Base-by-base conservation (phyloP, 345 rosid genomes). In the Brassica carinata region DNA sequence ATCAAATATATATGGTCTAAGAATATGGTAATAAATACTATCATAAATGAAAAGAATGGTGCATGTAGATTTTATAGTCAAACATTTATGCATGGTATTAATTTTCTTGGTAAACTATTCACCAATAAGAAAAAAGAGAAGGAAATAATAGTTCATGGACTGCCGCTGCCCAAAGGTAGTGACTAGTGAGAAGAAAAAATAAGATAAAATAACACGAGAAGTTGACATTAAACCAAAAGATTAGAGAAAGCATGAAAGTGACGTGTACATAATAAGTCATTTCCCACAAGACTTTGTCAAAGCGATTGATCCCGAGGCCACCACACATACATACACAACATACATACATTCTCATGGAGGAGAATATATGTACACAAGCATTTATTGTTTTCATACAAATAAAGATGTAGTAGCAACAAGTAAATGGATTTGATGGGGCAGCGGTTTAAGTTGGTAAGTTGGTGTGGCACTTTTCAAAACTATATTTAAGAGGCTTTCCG, bases 231-330 rank as follows among this genome's bases (percentile, higher is more conserved):
- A 76, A 75, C 72, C 51, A 80, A 69, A 66, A 65, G 64, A 68
- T 13, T 63, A 80, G 67, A 75, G 76, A 80, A 80, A 69, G 33
- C 34, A 43, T 63, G 83, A 80, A 64, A 75, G 72, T 75, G 79
- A 80, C 33, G 76, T 75, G 3, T 53, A 53, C 58, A 15, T 43
- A 53, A 18, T 5, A 53, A 53, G 18, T 53, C 58, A n/a, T 80
- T 70, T 38, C 76, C 67, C 51, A 34, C 69, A 76, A 43, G 73
- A 58, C 64, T 64, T 81, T 76, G 77, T 81, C 80, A 81, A 81
- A 76, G 73, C 65, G 68, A 81, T 71, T 76, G 77, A 81, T 76
- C 83, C 79, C 83, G 76, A 75, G 76, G 79, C 72, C 72, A 80
- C 79, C 76, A 68, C 74, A 55, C 62, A 69, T 65, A 31, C 31